Conservation (phyloP, 2,329 filamentous ascomycete species). For the Balansia obtecta region DNA sequence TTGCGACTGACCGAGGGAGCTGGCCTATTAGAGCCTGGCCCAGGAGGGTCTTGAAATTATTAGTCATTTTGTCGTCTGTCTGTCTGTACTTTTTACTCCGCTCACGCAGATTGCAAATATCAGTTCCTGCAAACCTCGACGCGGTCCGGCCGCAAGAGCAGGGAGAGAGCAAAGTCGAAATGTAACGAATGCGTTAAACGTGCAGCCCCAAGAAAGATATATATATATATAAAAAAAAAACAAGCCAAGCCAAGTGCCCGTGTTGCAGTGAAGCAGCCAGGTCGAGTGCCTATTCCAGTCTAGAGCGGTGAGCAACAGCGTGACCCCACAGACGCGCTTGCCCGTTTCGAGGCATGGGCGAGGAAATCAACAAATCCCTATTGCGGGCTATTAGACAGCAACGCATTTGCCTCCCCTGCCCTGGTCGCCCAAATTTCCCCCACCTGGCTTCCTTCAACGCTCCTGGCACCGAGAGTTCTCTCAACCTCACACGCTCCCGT, state of each 20-base stretch:
- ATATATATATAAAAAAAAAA: no score
- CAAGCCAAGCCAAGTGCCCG: no score
- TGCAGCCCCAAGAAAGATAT: no score
- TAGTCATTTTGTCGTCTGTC: no score
- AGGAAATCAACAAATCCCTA: constrained; percentile 28
- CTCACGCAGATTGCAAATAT: no score
- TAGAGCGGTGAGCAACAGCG: constrained; percentile 6
- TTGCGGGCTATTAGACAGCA: constrained; percentile 8
- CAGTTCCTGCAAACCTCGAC: no score
- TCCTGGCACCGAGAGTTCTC: constrained; percentile 12
- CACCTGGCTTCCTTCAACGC: constrained; percentile 28
- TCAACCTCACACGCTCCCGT: constrained; percentile 12
- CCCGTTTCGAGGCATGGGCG: constrained; percentile 20
- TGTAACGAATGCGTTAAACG: no score
- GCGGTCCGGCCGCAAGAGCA: not conserved
- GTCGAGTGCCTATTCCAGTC: not conserved
- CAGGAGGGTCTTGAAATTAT: no score
- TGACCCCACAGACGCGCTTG: constrained; percentile 17
- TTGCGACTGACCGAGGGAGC: no score
- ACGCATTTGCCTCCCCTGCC: constrained; percentile 14
- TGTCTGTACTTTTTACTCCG: no score
- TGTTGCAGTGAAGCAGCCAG: no score
- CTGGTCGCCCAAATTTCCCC: constrained; percentile 33
- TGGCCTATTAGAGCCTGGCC: no score
- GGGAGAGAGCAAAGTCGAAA: not conserved